Evolutionary conservation across 2,329 filamentous ascomycete species (phyloP).

Genomic region (Zymoseptoria tritici): DNA sequence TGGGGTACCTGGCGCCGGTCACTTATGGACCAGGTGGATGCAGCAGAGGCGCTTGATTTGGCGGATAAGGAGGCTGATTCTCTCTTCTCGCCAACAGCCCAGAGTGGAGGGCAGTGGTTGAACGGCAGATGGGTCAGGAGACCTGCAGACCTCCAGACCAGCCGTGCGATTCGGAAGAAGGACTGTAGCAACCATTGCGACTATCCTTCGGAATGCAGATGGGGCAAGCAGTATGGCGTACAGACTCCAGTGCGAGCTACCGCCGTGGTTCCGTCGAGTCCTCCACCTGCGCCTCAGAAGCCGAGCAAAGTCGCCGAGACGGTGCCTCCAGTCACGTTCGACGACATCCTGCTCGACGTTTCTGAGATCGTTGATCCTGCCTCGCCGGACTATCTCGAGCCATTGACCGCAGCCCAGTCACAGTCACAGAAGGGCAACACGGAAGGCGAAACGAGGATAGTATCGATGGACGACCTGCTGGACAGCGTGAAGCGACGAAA

Average conservation of each 20-base stretch:
- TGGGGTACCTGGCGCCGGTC: slow-evolving; percentile 39
- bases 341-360: slow-evolving; percentile 20
- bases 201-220: slow-evolving; percentile 41
- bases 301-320: neutral
- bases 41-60: slow-evolving; percentile 18
- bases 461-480: slow-evolving; percentile 23
- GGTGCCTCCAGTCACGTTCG: slow-evolving; percentile 19
- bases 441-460: slow-evolving; percentile 18
- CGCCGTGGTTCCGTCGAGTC: slow-evolving; percentile 1
- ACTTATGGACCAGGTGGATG: slow-evolving; percentile 17
- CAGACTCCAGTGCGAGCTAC: slow-evolving; percentile 11
- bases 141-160: slow-evolving; percentile 1
- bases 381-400: slow-evolving; percentile 13
- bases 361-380: slow-evolving; percentile 3
- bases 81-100: neutral
- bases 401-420: slow-evolving; percentile 7
- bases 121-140: slow-evolving; percentile 10
- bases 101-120: slow-evolving; percentile 16
- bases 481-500: slow-evolving; percentile 24
- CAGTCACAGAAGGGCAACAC: slow-evolving; percentile 4
- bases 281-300: neutral
- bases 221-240: slow-evolving; percentile 30
- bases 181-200: slow-evolving; percentile 41
- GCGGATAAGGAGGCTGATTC: slow-evolving; percentile 4
- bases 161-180: slow-evolving; percentile 14